A percentile compares a stretch with the other conserved stretches of the same genome.
Conservation (phyloP, 257 asterid species). For the Cordia subcordata region DNA sequence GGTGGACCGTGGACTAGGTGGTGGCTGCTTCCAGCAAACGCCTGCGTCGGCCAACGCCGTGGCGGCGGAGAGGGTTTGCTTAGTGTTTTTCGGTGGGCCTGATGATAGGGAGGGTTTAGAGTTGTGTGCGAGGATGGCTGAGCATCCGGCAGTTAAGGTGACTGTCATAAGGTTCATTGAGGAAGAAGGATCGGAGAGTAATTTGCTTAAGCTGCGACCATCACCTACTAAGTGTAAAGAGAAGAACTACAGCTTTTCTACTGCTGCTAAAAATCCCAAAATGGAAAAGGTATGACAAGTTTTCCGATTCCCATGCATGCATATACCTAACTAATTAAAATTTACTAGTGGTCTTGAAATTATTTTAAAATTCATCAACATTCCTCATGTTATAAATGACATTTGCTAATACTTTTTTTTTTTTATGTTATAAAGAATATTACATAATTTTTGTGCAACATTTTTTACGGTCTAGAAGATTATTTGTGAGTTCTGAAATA, state of each 20-base stretch:
- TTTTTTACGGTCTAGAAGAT: too few species aligned
- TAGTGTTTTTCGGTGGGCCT: conserved; percentile 49
- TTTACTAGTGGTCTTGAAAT: too few species aligned
- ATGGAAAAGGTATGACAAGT: not conserved
- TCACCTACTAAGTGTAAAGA: too few species aligned
- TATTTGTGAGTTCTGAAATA: too few species aligned
- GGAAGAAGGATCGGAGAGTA: not conserved
- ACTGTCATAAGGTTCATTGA: conserved; percentile 30
- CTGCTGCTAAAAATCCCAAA: not conserved
- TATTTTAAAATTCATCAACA: too few species aligned
- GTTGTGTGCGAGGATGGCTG: conserved; percentile 48
- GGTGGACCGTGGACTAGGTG: conserved; percentile 31
- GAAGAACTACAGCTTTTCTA: too few species aligned
- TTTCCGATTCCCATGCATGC: not conserved
- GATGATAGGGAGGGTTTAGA: conserved; percentile 45
- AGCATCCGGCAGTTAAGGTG: conserved; percentile 39
- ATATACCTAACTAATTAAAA: too few species aligned
- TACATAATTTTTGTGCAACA: too few species aligned
- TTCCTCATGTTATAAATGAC: too few species aligned
- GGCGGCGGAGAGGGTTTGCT: conserved; percentile 27
- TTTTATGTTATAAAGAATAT: too few species aligned
- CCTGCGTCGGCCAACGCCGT: not conserved
- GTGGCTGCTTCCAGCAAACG: not conserved
- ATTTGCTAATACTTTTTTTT: too few species aligned
- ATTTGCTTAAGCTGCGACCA: not conserved